A percentile compares a stretch with the other conserved stretches of the same genome.
These are phyloP conservation scores for Salix viminalis DNA, from an alignment of 345 rosid genomes.

Conservation along the genomic window DNA sequence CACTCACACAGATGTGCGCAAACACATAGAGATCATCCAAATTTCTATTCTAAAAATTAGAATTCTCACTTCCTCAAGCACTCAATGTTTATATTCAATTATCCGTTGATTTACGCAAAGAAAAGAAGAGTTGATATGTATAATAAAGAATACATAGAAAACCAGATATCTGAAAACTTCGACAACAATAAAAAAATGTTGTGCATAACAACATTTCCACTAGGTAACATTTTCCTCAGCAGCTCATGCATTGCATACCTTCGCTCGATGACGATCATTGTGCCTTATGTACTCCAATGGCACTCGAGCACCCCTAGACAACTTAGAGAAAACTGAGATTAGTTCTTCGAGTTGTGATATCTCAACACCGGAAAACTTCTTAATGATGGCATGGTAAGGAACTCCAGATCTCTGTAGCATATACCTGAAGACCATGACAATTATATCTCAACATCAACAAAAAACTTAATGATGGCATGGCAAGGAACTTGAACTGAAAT, in stretches of 20 bases:
- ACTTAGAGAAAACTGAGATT: slow-evolving; percentile 59
- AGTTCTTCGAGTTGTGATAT: slow-evolving; percentile 66
- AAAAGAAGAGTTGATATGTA: no score
- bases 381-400: slow-evolving; percentile 90
- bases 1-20: no score
- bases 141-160: background rate
- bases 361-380: slow-evolving; percentile 80
- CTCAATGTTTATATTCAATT: no score
- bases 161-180: background rate
- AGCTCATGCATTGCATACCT: slow-evolving; percentile 41
- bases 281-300: slow-evolving; percentile 85
- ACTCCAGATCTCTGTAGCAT: slow-evolving; percentile 95
- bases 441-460: background rate
- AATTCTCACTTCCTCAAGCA: background rate
- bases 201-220: background rate
- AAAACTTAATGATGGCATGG: background rate
- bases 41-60: background rate
- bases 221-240: background rate
- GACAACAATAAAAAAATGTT: background rate
- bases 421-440: slow-evolving; percentile 48
- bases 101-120: no score
- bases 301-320: slow-evolving; percentile 74
- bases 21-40: background rate
- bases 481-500: no score
- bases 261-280: slow-evolving; percentile 83